These are phyloP conservation scores for Sugiyamaella americana DNA, from an alignment of 805 yeast species.

Conservation along the genomic window DNA sequence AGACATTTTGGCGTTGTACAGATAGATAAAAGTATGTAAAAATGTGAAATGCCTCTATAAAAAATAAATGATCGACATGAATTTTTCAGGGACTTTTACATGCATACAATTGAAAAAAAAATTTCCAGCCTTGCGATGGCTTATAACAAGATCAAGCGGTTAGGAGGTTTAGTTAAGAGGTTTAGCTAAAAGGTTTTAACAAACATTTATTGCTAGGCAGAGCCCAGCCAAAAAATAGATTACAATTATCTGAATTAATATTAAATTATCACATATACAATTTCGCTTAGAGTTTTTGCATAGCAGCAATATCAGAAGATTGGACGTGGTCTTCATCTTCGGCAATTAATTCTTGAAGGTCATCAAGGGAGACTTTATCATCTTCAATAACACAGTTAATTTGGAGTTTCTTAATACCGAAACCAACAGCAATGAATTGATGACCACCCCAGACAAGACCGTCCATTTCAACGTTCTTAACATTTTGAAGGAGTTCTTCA, in stretches of 20 bases:
- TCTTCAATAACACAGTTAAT: slow-evolving; percentile 98
- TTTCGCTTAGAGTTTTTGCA: slow-evolving; percentile 79
- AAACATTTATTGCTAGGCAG: too few species aligned
- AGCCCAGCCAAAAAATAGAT: too few species aligned
- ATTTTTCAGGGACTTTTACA: too few species aligned
- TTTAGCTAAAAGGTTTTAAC: too few species aligned
- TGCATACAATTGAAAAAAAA: too few species aligned
- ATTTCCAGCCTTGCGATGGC: too few species aligned
- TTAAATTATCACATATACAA: not conserved
- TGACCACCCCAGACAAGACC: slow-evolving; percentile 99
- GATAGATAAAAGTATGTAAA: too few species aligned
- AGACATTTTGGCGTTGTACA: not conserved
- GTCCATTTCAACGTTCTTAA: slow-evolving; percentile 77
- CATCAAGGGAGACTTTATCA: slow-evolving; percentile 89
- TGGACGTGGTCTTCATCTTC: slow-evolving; percentile 99
- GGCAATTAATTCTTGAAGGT: slow-evolving; percentile 63
- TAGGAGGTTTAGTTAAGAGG: too few species aligned
- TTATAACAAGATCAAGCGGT: too few species aligned
- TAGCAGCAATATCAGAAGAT: slow-evolving; percentile 98
- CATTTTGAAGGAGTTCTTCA: slow-evolving; percentile 80
- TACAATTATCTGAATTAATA: too few species aligned
- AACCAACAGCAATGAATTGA: slow-evolving; percentile 95
- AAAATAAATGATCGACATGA: too few species aligned
- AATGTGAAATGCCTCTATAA: too few species aligned
- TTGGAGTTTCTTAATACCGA: slow-evolving; percentile 99